Conservation (phyloP, 768 basidiomycete species). For the Russula compacta region DNA sequence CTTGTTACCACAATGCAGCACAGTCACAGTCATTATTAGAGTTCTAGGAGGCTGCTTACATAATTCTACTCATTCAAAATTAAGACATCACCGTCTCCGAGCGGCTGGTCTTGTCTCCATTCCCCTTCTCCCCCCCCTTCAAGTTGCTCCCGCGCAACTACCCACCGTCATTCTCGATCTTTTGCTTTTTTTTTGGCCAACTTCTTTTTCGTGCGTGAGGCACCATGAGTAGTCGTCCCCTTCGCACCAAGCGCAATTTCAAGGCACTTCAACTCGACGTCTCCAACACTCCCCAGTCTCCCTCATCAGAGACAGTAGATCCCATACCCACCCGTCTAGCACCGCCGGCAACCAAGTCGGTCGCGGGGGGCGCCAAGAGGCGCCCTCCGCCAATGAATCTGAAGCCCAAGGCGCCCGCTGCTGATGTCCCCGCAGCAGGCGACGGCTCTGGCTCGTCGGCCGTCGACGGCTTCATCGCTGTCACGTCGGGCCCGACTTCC, state of each 20-base stretch:
- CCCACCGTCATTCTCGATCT: not conserved
- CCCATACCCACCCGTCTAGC: conserved; percentile 29
- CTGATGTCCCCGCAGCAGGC: conserved; percentile 18
- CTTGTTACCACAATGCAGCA: no score
- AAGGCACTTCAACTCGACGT: conserved; percentile 74
- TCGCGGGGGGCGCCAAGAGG: conserved; percentile 46
- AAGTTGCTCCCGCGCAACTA: not conserved
- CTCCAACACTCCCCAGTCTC: conserved; percentile 29
- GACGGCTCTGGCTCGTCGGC: conserved; percentile 23
- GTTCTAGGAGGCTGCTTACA: not conserved
- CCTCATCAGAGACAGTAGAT: conserved; percentile 28
- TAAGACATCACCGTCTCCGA: conserved; percentile 4
- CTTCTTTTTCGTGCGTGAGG: not conserved
- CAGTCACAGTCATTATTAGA: no score
- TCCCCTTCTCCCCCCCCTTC: not conserved
- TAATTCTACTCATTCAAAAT: conserved; percentile 9
- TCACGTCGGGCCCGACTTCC: conserved; percentile 36
- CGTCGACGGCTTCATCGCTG: conserved; percentile 40
- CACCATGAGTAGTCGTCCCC: conserved; percentile 43
- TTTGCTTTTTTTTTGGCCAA: not conserved
- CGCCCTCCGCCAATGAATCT: conserved; percentile 78
- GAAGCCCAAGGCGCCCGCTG: conserved; percentile 55
- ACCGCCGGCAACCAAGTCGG: conserved; percentile 27
- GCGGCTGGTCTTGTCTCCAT: not conserved
- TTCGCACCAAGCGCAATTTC: conserved; percentile 90